Evolutionary conservation across 1,284 basidiomycete genomes (phyloP), one percentile per base, ranked within the genome.

Genomic region (Ustilago xerochloae): DNA sequence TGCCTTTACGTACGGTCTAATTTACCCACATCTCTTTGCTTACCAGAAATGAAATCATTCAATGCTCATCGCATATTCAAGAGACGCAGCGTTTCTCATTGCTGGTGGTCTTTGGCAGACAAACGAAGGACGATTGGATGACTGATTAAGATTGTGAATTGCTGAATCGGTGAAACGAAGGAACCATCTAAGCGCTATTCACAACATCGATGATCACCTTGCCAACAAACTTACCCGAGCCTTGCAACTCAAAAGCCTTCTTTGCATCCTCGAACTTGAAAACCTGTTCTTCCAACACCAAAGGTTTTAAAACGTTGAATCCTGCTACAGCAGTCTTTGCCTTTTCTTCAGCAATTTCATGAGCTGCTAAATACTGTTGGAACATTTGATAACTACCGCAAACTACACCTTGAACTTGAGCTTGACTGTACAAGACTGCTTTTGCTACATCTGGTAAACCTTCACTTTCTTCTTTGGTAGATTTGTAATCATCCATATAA

Each of bases 401-500:
- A 52, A 70, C 54, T n/a, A 74, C 71, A 16, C 71, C 71, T 33
- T 60, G 58, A n/a, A 74, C 10, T 13, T 62, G 49, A 20, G 71
- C 62, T 38, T 69, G 66, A 9, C 41, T 51, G 48, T 69, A 74
- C 8, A 74, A 63, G 2, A 69, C 47, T 0, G 71, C 71, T 47
- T 69, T 69, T 6, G 71, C 65, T 1, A 36, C 41, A 22, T 74
- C 66, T 6, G 60, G 64, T 0, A 69, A 26, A 1, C 45, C 55
- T 2, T 52, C 26, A n/a, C 28, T 15, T 0, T 28, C 24, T 18
- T 45, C n/a, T 10, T 48, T 12, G 20, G 58, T 18, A 22, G 59
- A 29, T n/a, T 60, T 63, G 61, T 67, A 75, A 49, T 75, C 73
- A 41, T 75, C 68, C 57, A 71, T 60, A 51, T 71, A 75, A 20